Base-by-base conservation (phyloP, 2,329 filamentous ascomycete species). In the Curvularia lunata region DNA sequence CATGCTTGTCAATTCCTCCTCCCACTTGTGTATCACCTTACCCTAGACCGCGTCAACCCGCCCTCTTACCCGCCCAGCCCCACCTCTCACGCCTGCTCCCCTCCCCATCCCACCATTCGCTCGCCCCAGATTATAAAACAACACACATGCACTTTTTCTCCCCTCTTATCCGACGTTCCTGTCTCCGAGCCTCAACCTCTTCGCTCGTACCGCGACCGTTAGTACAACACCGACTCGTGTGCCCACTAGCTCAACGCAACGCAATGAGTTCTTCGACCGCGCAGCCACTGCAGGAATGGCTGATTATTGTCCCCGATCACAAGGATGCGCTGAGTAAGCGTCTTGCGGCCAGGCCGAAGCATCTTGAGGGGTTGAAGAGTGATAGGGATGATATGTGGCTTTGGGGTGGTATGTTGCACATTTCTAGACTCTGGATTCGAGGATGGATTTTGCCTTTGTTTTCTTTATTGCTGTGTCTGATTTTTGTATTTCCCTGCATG, bases 261-360 rank as follows among this genome's bases (percentile, higher is more conserved):
- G 65, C 56, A 52, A 74, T 74, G 71, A 63, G 70, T 40, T 66
- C 63, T 40, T 65, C 63, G 1, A 46, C 21, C 4, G 54, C 62
- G 0, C 47, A 38, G 16, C 64, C 72, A 12, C 61, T 75, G 8
- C 73, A 70, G 30, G 82, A 84, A 75, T 84, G 81, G 81, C 77
- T 84, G 52, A 75, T 82, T 60, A 82, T 84, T 50, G 62, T 80
- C 0, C 81, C 81, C 1, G 82, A 84, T 63, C 69, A 77, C 34
- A 60, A 63, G 2, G 77, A 75, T 45, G 78, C 74, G 18, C 65
- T 82, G 51, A 70, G 79, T 32, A 76, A 78, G 58, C 66, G 82
- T 3, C 71, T 84, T 62, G 71, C 76, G 49, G 76, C 80, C 3
- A 65, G 82, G 46, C 67, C 72, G 68, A 49, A 71, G 49, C 71